Base-by-base conservation (phyloP, 2,329 filamentous ascomycete genomes). In the Amylocarpus encephaloides region DNA sequence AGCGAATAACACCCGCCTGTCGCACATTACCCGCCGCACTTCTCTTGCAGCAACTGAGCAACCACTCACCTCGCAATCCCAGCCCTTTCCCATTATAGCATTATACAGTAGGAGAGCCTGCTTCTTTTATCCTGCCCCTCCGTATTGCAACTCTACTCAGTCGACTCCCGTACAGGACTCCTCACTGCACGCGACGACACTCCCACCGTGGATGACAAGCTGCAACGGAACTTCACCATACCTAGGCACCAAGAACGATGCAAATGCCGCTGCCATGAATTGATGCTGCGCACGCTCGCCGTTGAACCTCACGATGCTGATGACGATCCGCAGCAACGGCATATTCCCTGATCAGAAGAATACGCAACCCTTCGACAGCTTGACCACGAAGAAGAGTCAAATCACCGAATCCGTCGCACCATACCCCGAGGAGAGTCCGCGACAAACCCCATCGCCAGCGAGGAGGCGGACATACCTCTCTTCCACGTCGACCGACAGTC, bases 271-370 rank as follows among this genome's bases (percentile, higher is more conserved):
- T 46, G 53, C 38, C 19, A 61, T 58, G 57, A 53, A 59, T 58
- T 59, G 51, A 58, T 43, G 43, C 46, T 45, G 42, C 49, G 42
- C 45, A 39, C 29, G 36, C 29, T 38, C 30, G 22, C 43, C 43
- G 43, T 30, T 42, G 56, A 56, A 65, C 55, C 62, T 70, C 70
- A 76, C 70, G 63, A 78, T 78, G 75, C 74, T 77, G 62, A 76
- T 77, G 74, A 76, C 73, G 55, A 52, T 61, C 43, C 57, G 58
- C 48, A 59, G 49, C 40, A 59, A 59, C 60, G 59, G 59, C 58
- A 61, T 59, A 54, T 61, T 63, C 56, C 53, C 60, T 53, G 55
- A 61, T 48, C 56, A 63, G 58, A 52, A 58, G 46, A 60, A 57
- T 51, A 53, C 57, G 26, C 55, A 57, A 53, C 48, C 54, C 18